Evolutionary conservation across 768 basidiomycete genomes (phyloP), one percentile per base, ranked within the genome.

Genomic region (Mrakia frigida): DNA sequence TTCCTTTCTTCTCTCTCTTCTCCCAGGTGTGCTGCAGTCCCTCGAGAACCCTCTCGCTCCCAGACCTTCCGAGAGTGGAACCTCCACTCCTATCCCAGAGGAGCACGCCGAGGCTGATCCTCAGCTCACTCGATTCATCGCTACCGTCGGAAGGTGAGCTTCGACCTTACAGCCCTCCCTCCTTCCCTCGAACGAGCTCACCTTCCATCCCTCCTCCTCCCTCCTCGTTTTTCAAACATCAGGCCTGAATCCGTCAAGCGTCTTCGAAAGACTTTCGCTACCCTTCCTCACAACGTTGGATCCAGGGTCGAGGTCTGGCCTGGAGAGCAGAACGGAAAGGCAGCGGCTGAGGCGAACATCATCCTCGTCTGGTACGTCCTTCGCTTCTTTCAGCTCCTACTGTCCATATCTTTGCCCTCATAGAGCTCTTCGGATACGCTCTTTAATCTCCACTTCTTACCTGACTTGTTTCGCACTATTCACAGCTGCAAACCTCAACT

Each of bases 401-500:
- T 52, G 1, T 16, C 16, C n/a, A 35, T 13, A 10, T 7, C 70
- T 35, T 2, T 35, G 25, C 35, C 16, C 3, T 5, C 14, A 21
- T 9, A 33, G 28, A 61, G 43, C 37, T 37, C n/a, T 18, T 11
- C 31, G 28, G 18, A 35, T 21, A 37, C 21, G 6, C 31, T 73
- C 53, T 37, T 33, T 70, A 23, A 28, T 23, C 10, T 9, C 25
- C 6, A 31, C 60, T 5, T 35, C 6, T 31, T 10, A 16, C n/a
- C n/a, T n/a, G n/a, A 43, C 33, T 21, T 9, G 16, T 43, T 31
- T 28, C 31, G 25, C 41, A 59, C 21, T 25, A 1, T 9, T 35
- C 10, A 1, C 79, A 98, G 95, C 82, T 98, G 94, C 83, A 99
- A 99, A 83, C 97, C 97, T 3, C 91, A 98, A 79, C 85, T 93